Evolutionary conservation across 768 basidiomycete species (phyloP).

Genomic region (Collybia sordida): DNA sequence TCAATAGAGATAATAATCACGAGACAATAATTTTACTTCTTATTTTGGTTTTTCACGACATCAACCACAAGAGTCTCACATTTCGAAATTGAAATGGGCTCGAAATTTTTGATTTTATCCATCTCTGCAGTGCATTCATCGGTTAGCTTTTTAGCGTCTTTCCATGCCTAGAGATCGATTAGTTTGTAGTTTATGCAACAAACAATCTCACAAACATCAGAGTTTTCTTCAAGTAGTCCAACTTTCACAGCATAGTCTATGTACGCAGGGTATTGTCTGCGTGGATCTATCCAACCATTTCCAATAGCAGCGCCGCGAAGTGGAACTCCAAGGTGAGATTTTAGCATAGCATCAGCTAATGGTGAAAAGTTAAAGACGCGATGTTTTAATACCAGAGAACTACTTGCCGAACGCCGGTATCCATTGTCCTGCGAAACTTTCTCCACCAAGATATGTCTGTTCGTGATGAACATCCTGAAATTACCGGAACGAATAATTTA

Average conservation of each 20-base stretch:
- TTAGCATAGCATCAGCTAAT: slow-evolving; percentile 75
- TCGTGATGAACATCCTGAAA: slow-evolving; percentile 3
- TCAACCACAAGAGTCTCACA: slow-evolving; percentile 63
- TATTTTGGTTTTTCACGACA: slow-evolving; percentile 39
- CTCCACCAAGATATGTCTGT: slow-evolving; percentile 94
- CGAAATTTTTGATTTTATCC: slow-evolving; percentile 42
- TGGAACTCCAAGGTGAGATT: slow-evolving; percentile 56
- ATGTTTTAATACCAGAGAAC: not conserved
- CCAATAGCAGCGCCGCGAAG: slow-evolving; percentile 88
- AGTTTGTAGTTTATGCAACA: slow-evolving; percentile 3
- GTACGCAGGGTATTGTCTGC: slow-evolving; percentile 86
- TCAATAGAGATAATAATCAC: not conserved
- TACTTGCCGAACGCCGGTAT: slow-evolving; percentile 89
- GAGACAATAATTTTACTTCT: slow-evolving; percentile 27
- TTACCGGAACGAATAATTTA: slow-evolving; percentile 11
- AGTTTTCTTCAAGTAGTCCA: slow-evolving; percentile 71
- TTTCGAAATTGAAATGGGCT: slow-evolving; percentile 50
- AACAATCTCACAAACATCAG: slow-evolving; percentile 48
- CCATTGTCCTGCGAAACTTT: slow-evolving; percentile 97
- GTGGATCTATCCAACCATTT: slow-evolving; percentile 96
- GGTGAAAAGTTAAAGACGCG: slow-evolving; percentile 2
- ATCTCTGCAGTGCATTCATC: slow-evolving; percentile 57
- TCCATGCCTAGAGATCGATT: slow-evolving; percentile 53
- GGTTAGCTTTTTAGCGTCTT: slow-evolving; percentile 51
- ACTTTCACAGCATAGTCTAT: slow-evolving; percentile 82